Base-by-base conservation (phyloP, 192 early-diverging fungal genomes). In the Coemansia erecta region DNA sequence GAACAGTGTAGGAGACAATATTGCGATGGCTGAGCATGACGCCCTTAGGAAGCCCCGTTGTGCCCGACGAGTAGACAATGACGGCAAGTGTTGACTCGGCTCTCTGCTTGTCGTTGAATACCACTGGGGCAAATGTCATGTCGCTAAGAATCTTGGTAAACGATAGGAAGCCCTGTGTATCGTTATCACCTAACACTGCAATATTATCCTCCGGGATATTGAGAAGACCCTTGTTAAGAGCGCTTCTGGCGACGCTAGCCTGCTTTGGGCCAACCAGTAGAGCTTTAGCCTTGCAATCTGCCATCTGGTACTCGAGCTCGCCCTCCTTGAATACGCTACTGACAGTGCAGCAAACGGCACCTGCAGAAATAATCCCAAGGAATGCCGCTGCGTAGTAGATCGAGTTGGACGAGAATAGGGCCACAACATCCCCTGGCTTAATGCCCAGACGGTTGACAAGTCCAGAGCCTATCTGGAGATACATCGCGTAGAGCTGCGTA, bases 11-110 rank as follows among this genome's bases (percentile, higher is more conserved):
- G 9, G 87, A 78, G 13, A 90, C 81, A 28, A 94, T 81, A 75
- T 92, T 94, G 39, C 63, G 63, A 55, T 94, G 91, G 7, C 86
- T 91, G n/a, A 87, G 84, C 64, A 83, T 81, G 12, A 95, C 90
- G 53, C 91, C 91, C 66, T 97, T 97, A 28, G 87, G 85, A 41
- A 68, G 66, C 85, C 71, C 71, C 8, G 71, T 73, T 8, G 71
- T 73, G n/a, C 71, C 71, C 6, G 71, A 73, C 15, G 71, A 73
- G 41, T 73, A 73, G 12, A 66, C 52, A 14, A 73, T 51, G 14
- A 56, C 28, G 3, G 64, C 71, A 45, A 60, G 24, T 0, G 65
- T 73, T 0, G 4, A 45, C n/a, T 50, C 41, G 12, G 66, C 40
- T 48, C 42, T 53, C 12, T 44, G 28, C 50, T 48, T 40, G 60